A percentile compares a stretch with the other conserved stretches of the same genome.
Conservation (phyloP, 306 rosid species). For the Argentina anserina region DNA sequence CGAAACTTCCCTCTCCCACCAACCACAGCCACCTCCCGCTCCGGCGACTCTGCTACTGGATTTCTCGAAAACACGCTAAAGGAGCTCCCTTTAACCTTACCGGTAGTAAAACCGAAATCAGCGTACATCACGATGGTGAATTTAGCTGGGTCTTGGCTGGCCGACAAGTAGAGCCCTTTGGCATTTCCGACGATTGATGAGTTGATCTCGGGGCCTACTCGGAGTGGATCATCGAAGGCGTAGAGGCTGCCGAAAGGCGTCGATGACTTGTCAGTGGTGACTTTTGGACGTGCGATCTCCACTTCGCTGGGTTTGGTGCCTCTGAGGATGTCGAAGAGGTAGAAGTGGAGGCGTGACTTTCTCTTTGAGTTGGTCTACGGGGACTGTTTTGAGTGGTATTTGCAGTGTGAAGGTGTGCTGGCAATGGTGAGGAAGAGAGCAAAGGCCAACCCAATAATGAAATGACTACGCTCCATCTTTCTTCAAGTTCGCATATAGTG, state of each 20-base stretch:
- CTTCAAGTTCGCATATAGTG: too few species aligned
- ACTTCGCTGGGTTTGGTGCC: slow-evolving; percentile 28
- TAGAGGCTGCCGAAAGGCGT: slow-evolving; percentile 37
- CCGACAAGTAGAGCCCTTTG: slow-evolving; percentile 35
- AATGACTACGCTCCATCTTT: slow-evolving; percentile 15
- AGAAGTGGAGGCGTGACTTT: slow-evolving; percentile 37
- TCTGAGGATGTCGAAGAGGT: slow-evolving; percentile 43
- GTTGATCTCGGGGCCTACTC: slow-evolving; percentile 32
- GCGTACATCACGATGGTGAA: slow-evolving; percentile 24
- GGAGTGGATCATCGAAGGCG: slow-evolving; percentile 31
- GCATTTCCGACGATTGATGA: slow-evolving; percentile 39
- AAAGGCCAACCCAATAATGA: slow-evolving; percentile 1
- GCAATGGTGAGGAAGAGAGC: background rate
- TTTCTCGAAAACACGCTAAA: slow-evolving; percentile 42
- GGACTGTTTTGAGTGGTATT: slow-evolving; percentile 18
- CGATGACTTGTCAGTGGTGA: slow-evolving; percentile 11
- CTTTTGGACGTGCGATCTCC: slow-evolving; percentile 23
- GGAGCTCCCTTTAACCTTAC: slow-evolving; percentile 37
- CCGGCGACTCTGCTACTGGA: slow-evolving; percentile 27
- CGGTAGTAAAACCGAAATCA: slow-evolving; percentile 39
- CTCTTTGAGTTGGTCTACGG: slow-evolving; percentile 13
- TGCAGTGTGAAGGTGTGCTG: slow-evolving; percentile 20
- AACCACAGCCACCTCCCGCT: slow-evolving; percentile 40
- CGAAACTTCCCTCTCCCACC: slow-evolving; percentile 47
- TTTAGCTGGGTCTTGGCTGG: slow-evolving; percentile 9